Conservation (phyloP, 148 eudicot species). For the Arbutus unedo region DNA sequence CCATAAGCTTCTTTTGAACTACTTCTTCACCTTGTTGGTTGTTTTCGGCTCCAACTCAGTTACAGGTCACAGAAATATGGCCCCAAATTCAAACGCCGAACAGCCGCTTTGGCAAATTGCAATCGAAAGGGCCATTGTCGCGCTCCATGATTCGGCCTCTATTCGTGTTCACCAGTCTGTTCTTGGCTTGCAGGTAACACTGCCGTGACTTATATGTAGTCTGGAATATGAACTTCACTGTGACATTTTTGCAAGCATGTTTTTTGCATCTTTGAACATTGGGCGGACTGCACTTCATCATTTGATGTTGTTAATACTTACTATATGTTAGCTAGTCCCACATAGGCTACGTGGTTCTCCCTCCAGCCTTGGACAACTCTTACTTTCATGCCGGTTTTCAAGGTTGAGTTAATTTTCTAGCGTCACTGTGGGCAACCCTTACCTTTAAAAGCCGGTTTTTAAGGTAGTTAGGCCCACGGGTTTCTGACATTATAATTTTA, state of each 20-base stretch:
- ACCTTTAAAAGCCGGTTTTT: no score
- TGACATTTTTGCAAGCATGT: not conserved
- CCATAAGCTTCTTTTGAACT: not conserved
- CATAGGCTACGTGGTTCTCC: no score
- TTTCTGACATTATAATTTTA: no score
- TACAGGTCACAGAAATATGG: not conserved
- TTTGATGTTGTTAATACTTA: no score
- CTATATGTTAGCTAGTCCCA: no score
- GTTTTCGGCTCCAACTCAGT: conserved; percentile 7
- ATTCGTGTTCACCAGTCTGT: conserved; percentile 39
- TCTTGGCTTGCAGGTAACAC: conserved; percentile 32
- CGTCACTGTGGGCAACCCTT: no score
- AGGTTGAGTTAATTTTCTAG: no score
- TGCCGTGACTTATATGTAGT: not conserved
- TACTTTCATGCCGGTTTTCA: no score
- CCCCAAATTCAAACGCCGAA: conserved; percentile 13
- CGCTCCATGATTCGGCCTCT: conserved; percentile 28
- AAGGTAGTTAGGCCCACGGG: no score
- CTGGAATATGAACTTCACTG: not conserved
- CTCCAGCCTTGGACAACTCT: no score
- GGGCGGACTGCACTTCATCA: not conserved
- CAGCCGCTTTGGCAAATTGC: conserved; percentile 63
- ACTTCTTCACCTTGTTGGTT: not conserved
- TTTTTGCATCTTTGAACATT: not conserved
- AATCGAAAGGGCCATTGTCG: conserved; percentile 35